A percentile compares a stretch with the other conserved stretches of the same genome.
These are phyloP conservation scores for Oropetium thomaeum DNA, from an alignment of 176 grass and related monocot species.

Conservation along the genomic window DNA sequence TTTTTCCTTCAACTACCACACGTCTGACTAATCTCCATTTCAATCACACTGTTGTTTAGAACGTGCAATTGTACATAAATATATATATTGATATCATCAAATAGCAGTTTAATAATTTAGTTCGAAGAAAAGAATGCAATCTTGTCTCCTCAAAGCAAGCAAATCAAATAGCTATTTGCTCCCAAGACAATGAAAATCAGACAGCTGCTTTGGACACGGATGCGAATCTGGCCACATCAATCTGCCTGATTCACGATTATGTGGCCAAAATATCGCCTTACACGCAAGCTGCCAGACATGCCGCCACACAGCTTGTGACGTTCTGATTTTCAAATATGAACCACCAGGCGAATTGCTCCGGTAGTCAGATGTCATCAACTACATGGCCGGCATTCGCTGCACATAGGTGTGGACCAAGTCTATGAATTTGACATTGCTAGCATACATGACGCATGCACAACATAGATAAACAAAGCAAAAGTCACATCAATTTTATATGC, in stretches of 20 bases:
- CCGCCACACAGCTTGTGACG: constrained; percentile 10
- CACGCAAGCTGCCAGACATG: background rate
- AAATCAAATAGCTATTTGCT: constrained; percentile 7
- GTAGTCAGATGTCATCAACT: constrained; percentile 7
- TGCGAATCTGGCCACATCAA: background rate
- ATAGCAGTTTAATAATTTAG: background rate
- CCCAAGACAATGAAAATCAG: background rate
- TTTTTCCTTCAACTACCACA: background rate
- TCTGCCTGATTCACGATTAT: background rate
- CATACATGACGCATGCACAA: background rate
- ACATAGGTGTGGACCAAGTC: constrained; percentile 19
- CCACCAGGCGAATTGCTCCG: constrained; percentile 7
- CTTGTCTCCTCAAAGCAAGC: constrained; percentile 11
- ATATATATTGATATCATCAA: background rate
- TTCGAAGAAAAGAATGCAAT: constrained; percentile 16
- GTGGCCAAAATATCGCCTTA: constrained; percentile 12
- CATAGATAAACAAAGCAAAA: background rate
- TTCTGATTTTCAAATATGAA: background rate
- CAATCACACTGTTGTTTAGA: background rate
- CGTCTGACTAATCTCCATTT: background rate
- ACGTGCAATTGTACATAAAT: background rate
- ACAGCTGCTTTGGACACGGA: background rate
- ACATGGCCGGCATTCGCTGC: background rate
- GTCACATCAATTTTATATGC: background rate
- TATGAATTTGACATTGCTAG: background rate